These are phyloP conservation scores for Mrakia blollopis DNA, from an alignment of 768 basidiomycete species.

Conservation along the genomic window DNA sequence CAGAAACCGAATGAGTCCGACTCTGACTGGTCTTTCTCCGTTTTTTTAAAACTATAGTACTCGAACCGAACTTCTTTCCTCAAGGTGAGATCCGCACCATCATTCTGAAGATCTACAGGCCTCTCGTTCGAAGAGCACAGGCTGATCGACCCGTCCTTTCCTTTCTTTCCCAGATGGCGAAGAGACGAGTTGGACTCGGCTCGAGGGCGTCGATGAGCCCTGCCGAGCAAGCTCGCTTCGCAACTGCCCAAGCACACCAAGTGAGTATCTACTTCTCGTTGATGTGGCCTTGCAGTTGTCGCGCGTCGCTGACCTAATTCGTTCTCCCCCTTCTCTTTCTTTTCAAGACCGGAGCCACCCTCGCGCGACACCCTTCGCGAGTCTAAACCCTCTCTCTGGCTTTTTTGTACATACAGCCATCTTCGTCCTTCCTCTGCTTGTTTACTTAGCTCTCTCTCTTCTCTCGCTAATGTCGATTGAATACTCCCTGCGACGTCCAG, in stretches of 20 bases:
- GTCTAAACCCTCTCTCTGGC: not conserved
- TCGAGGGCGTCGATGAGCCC: no score
- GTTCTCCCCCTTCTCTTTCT: not conserved
- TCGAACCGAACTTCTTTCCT: conserved; percentile 94
- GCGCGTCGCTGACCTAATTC: not conserved
- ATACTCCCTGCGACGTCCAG: no score
- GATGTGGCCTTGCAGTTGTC: not conserved
- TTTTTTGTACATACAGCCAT: not conserved
- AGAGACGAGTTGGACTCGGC: conserved; percentile 71
- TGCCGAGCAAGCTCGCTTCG: conserved; percentile 42
- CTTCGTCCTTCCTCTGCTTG: not conserved
- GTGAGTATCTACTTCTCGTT: conserved; percentile 30
- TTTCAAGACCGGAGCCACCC: conserved; percentile 56
- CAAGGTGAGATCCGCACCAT: conserved; percentile 48
- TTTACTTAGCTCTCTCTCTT: not conserved
- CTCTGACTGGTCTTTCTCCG: no score
- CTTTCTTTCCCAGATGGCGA: conserved; percentile 44
- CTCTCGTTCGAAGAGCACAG: no score
- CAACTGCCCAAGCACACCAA: conserved; percentile 46
- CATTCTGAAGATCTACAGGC: no score
- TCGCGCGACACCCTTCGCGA: conserved; percentile 45
- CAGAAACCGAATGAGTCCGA: no score
- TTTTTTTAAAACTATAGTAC: conserved; percentile 48
- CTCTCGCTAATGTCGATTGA: no score
- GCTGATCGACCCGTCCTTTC: no score